Evolutionary conservation across 108 stramenopile species (phyloP).

Genomic region (Cyclostephanos tholiformis): DNA sequence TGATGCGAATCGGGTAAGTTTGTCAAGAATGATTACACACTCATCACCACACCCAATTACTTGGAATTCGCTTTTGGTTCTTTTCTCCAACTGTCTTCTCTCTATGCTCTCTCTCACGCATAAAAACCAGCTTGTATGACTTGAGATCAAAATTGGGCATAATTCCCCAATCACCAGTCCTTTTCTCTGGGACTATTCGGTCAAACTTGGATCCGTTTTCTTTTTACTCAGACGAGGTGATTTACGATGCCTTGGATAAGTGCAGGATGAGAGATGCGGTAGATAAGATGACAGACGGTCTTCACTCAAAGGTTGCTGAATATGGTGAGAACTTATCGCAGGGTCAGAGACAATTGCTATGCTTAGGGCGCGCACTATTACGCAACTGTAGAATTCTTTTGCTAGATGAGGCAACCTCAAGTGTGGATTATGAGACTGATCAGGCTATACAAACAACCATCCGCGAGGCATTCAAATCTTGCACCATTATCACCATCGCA

Average conservation of each 20-base stretch:
- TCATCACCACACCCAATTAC: not conserved
- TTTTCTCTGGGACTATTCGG: slow-evolving; percentile 89
- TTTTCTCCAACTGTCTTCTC: not conserved
- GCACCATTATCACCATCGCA: slow-evolving; percentile 91
- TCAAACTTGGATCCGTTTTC: slow-evolving; percentile 91
- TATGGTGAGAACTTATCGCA: slow-evolving; percentile 91
- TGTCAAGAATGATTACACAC: not conserved
- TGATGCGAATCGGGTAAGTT: slow-evolving; percentile 63
- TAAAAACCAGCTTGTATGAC: slow-evolving; percentile 48
- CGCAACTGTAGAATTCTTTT: slow-evolving; percentile 76
- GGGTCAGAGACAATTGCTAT: slow-evolving; percentile 92
- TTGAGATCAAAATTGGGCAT: slow-evolving; percentile 87
- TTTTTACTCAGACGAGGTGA: slow-evolving; percentile 61
- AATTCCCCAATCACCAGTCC: slow-evolving; percentile 93
- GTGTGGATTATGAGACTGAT: slow-evolving; percentile 90
- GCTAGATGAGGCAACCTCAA: slow-evolving; percentile 90
- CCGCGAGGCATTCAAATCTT: slow-evolving; percentile 61
- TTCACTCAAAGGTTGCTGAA: slow-evolving; percentile 83
- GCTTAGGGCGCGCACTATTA: slow-evolving; percentile 89
- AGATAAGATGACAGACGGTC: slow-evolving; percentile 62
- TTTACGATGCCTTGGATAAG: slow-evolving; percentile 73
- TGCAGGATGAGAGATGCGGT: slow-evolving; percentile 71
- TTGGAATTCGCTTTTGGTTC: not conserved
- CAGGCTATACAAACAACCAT: slow-evolving; percentile 81
- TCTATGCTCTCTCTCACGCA: not conserved